These are phyloP conservation scores for Candida sanyaensis DNA, from an alignment of 1,139 yeast genomes.

Conservation along the genomic window DNA sequence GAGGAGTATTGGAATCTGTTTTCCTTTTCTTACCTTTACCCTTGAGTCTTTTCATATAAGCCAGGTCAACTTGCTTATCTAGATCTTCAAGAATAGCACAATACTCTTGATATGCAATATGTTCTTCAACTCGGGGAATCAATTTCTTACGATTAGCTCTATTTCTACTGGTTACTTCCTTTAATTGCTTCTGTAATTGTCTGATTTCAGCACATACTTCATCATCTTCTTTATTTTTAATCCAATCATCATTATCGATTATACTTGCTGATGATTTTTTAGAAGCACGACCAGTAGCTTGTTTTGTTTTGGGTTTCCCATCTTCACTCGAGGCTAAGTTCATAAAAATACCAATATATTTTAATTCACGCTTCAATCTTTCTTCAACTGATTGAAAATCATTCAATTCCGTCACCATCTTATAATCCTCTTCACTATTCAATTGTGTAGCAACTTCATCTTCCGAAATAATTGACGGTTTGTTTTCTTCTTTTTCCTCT, in stretches of 20 bases:
- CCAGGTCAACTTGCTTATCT: constrained; percentile 96
- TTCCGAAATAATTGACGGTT: constrained; percentile 11
- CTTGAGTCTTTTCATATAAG: constrained; percentile 80
- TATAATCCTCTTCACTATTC: constrained; percentile 38
- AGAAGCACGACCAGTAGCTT: constrained; percentile 22
- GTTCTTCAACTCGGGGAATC: constrained; percentile 80
- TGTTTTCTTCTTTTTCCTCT: constrained; percentile 12
- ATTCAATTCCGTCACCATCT: constrained; percentile 32
- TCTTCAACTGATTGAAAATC: constrained; percentile 88
- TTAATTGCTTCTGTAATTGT: constrained; percentile 66
- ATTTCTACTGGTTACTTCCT: constrained; percentile 62
- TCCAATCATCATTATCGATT: constrained; percentile 75
- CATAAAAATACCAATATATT: constrained; percentile 88
- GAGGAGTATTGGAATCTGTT: constrained; percentile 41
- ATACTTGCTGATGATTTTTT: constrained; percentile 29
- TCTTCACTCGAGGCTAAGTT: constrained; percentile 44
- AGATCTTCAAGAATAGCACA: constrained; percentile 86
- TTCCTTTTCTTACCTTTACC: constrained; percentile 83
- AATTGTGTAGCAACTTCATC: constrained; percentile 46
- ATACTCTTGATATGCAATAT: constrained; percentile 94
- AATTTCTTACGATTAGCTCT: constrained; percentile 65
- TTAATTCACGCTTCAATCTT: constrained; percentile 80
- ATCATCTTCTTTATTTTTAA: constrained; percentile 84
- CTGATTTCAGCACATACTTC: constrained; percentile 89
- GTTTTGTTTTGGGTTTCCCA: constrained; percentile 21